Conservation (phyloP, 148 eudicot species). For the Nepenthes gracilis region DNA sequence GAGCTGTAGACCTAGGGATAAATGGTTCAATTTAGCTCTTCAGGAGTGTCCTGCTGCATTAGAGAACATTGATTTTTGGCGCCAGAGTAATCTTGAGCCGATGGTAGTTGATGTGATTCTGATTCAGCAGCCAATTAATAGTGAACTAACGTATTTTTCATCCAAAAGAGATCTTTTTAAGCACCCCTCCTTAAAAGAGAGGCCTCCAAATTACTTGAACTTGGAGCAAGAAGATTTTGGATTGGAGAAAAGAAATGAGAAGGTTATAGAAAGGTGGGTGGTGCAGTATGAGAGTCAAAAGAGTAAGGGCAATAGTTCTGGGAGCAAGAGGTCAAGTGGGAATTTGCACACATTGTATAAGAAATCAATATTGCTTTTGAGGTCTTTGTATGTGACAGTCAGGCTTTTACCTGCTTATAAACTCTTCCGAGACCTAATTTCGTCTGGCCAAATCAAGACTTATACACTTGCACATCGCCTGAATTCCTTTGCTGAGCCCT, state of each 20-base stretch:
- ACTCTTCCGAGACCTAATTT: constrained; percentile 62
- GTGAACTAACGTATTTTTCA: constrained; percentile 38
- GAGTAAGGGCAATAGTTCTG: constrained; percentile 28
- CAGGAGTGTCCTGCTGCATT: constrained; percentile 79
- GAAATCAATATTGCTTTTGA: constrained; percentile 59
- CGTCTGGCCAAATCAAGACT: constrained; percentile 48
- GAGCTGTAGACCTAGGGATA: constrained; percentile 66
- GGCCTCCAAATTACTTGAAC: constrained; percentile 21
- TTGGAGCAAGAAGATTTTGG: constrained; percentile 43
- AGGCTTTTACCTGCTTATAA: constrained; percentile 86
- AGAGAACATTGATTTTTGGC: constrained; percentile 81
- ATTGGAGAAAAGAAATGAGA: constrained; percentile 30
- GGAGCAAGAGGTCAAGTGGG: constrained; percentile 44
- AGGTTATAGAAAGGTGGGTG: constrained; percentile 90
- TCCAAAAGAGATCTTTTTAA: constrained; percentile 21
- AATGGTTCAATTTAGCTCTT: constrained; percentile 83
- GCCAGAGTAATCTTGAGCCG: constrained; percentile 69
- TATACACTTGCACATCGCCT: constrained; percentile 64
- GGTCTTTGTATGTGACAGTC: constrained; percentile 67
- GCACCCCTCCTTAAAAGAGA: constrained; percentile 31
- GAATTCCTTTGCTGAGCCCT: constrained; percentile 71
- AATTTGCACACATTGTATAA: constrained; percentile 53
- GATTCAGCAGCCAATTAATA: constrained; percentile 32
- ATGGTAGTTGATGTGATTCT: constrained; percentile 83
- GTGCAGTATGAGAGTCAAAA: constrained; percentile 64